phyloP scores from a whole-genome alignment of 176 grass and related monocot genomes.

The maize (Zea mays) region Zm-B73-REFERENCE-NAM-5.0 NC_050105.1:64544001-64544500 shows the following conservation, averaged over 20 bases:
- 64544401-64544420: background rate
- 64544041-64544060: background rate
- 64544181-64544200: background rate
- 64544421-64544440: constrained; percentile 8
- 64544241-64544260: background rate
- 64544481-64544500: background rate
- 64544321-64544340: background rate
- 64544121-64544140: background rate
- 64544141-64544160: constrained; percentile 19
- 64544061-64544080: constrained; percentile 4
- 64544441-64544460: background rate
- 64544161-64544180: background rate
- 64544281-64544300: background rate
- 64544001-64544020: constrained; percentile 31
- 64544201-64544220: constrained; percentile 4
- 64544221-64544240: background rate
- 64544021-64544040: constrained; percentile 43
- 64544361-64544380: background rate
- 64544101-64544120: background rate
- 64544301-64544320: background rate
- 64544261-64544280: background rate
- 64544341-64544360: background rate
- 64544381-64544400: background rate
- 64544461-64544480: constrained; percentile 6
- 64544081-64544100: constrained; percentile 7